phyloP scores from a whole-genome alignment of 1,284 basidiomycete genomes.

The Ceratobasidium sp. region DNA sequence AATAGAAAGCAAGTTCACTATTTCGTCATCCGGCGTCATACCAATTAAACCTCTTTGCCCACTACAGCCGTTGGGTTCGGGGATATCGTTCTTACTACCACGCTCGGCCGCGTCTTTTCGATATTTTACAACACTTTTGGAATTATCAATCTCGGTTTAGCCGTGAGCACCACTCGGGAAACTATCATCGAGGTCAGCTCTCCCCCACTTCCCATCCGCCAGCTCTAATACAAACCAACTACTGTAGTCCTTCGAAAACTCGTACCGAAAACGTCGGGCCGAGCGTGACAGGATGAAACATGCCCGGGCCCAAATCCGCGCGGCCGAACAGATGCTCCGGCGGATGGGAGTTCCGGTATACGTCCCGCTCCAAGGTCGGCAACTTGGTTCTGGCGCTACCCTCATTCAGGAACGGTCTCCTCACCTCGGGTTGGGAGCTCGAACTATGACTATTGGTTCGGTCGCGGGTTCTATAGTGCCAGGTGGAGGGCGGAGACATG shows the following conservation, averaged over 20 bases:
- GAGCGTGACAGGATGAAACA: conserved; percentile 58
- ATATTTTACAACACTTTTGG: conserved; percentile 70
- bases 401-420: not conserved
- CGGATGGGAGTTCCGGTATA: conserved; percentile 65
- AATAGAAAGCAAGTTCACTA: conserved; percentile 65
- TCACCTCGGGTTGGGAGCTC: conserved; percentile 4
- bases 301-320: conserved; percentile 62
- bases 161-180: conserved; percentile 75
- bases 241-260: conserved; percentile 65
- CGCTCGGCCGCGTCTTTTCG: conserved; percentile 68
- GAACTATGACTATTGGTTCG: conserved; percentile 13
- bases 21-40: not conserved
- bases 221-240: too few relatives aligned
- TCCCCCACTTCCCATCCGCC: not conserved
- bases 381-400: not conserved
- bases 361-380: conserved; percentile 56
- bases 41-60: not conserved
- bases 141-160: conserved; percentile 63
- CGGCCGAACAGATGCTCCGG: conserved; percentile 70
- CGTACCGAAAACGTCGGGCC: conserved; percentile 68
- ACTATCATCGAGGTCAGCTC: conserved; percentile 70
- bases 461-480: not conserved
- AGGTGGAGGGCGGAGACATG: conserved; percentile 10
- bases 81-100: conserved; percentile 71
- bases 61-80: conserved; percentile 78